Base-by-base conservation (phyloP, 345 rosid species). In the Barbarea vulgaris region DNA sequence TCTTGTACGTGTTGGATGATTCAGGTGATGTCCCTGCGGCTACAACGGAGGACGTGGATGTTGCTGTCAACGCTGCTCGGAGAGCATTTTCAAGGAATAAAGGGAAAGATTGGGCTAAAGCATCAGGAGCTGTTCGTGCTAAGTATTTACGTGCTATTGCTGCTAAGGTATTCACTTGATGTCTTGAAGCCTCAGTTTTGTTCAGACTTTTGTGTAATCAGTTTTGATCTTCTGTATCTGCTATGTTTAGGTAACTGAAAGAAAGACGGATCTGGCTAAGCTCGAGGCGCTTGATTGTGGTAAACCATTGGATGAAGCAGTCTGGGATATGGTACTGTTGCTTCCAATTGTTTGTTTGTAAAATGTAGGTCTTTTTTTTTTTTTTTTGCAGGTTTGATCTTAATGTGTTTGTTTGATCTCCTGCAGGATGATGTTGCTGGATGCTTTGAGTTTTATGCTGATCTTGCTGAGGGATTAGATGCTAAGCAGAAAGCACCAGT, bases 131-230 rank as follows among this genome's bases (percentile, higher is more conserved):
- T 51, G 72, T 83, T 36, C 96, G 98, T 61, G 98, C 97, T 5
- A 91, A 89, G 90, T 90, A 81, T 72, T 57, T 95, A 73, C 97
- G 96, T n/a, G 99, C 96, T 67, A 95, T 95, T 82, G 93, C 99
- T 77, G 89, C 93, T 11, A 95, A 94, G 97, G 97, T 93, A 68
- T 2, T 79, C 13, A 18, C 3, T 44, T 37, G 3, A 50, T 46
- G 50, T 36, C 52, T 64, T 51, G 14, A 36, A 25, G 52, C 6
- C 47, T 72, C 48, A 4, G 51, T 50, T 46, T 31, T 42, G 33
- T 54, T 34, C 3, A 14, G 50, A 44, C 1, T n/a, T 41, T 64
- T 63, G 48, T 48, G 34, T 36, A 6, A 41, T 64, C 56, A 52
- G 21, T 11, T 55, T 54, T 56, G 3, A 4, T 37, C 53, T 34